Base-by-base conservation (phyloP, 371 early-diverging fungal genomes). In the Apophysomyces variabilis region DNA sequence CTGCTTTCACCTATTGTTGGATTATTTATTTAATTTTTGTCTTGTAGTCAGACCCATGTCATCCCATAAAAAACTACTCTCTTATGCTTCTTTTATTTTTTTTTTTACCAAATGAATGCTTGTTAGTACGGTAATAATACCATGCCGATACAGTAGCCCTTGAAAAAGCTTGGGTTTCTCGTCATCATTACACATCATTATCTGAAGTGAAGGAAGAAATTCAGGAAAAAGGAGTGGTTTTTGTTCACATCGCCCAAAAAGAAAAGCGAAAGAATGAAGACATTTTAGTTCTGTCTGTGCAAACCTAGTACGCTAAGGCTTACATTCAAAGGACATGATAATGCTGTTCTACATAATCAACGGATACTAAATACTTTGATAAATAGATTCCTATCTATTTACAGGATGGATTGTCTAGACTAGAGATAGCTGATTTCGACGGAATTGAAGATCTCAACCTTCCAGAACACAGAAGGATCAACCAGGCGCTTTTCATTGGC, bases 391-490 rank as follows among this genome's bases (percentile, higher is more conserved):
- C 13, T 13, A 41, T 41, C 5, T 41, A 41, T 41, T 41, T 8
- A 11, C 41, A 41, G 1, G 1, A 11, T 41, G 4, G 13, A 41
- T 13, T 8, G 13, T 13, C 18, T 47, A 18, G 7, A 7, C 18
- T 50, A 50, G 21, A 50, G 54, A 21, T 50, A 50, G 5, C 5
- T 16, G 54, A 18, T n/a, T 50, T 50, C 54, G 1, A 9, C 54
- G 3, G 54, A 50, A 5, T 16, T 21, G 61, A 65, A 75, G 59
- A 81, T 71, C 14, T 76, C 73, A 7, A 69, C 66, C 21, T 71
- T 74, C 79, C 82, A 81, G 37, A 72, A 60, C 13, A 35, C 38
- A 0, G 62, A 45, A 45, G 78, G 78, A 54, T 76, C 76, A 4
- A 72, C 46, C 12, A 76, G 58, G 26, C 76, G 75, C 38, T 71